Evolutionary conservation across 1,284 basidiomycete species (phyloP).

Genomic region (Cutaneotrichosporon sp.): DNA sequence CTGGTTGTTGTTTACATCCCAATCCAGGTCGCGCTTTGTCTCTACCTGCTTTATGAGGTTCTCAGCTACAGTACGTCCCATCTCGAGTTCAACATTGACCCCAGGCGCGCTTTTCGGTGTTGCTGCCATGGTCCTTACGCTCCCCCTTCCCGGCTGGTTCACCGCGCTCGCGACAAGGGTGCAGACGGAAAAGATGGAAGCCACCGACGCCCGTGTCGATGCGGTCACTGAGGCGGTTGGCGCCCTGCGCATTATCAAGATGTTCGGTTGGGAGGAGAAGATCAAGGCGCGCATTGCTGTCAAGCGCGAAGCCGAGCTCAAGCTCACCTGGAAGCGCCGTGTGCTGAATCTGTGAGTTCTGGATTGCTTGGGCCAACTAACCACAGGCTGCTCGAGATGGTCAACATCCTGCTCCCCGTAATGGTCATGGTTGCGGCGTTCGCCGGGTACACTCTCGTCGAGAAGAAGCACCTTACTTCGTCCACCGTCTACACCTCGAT

Average conservation of each 20-base stretch:
- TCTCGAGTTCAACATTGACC: conserved; percentile 26
- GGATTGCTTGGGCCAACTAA: conserved; percentile 8
- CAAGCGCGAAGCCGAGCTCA: conserved; percentile 62
- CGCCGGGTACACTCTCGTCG: conserved; percentile 59
- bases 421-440: conserved; percentile 68
- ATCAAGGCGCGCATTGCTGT: conserved; percentile 58
- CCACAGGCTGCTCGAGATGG: conserved; percentile 24
- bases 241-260: conserved; percentile 61
- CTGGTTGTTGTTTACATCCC: conserved; percentile 48
- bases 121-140: conserved; percentile 55
- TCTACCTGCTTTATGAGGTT: conserved; percentile 45
- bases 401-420: conserved; percentile 63
- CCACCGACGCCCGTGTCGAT: conserved; percentile 60
- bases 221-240: conserved; percentile 55
- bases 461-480: conserved; percentile 55
- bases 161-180: conserved; percentile 43
- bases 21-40: conserved; percentile 44
- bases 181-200: conserved; percentile 44
- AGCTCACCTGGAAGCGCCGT: conserved; percentile 48
- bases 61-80: conserved; percentile 47
- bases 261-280: conserved; percentile 67
- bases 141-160: conserved; percentile 59
- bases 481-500: conserved; percentile 52
- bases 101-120: conserved; percentile 60
- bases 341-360: conserved; percentile 40